phyloP scores from a whole-genome alignment of 257 asterid genomes.

The Rubia yunnanensis region DNA sequence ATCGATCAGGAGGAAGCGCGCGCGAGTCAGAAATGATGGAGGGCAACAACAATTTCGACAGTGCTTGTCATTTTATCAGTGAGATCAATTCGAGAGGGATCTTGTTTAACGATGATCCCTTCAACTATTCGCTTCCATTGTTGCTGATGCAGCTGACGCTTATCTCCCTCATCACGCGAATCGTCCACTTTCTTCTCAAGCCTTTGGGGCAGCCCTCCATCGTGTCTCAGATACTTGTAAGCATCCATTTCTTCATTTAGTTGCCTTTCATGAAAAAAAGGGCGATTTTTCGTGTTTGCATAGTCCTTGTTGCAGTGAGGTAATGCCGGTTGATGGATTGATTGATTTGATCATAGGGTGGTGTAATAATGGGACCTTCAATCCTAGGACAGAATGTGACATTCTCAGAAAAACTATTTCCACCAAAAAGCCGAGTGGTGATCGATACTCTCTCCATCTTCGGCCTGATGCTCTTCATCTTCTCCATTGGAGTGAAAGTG shows the following conservation, averaged over 20 bases:
- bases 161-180: slow-evolving; percentile 42
- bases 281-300: background rate
- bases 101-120: slow-evolving; percentile 27
- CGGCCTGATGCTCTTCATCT: slow-evolving; percentile 53
- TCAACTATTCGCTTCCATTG: slow-evolving; percentile 37
- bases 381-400: slow-evolving; percentile 32
- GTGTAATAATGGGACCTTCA: slow-evolving; percentile 60
- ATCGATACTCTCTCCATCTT: slow-evolving; percentile 51
- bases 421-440: slow-evolving; percentile 35
- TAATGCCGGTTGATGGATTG: slow-evolving; percentile 9
- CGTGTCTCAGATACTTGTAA: slow-evolving; percentile 63
- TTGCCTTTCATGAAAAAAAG: no score
- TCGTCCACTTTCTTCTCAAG: slow-evolving; percentile 38
- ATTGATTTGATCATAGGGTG: slow-evolving; percentile 43
- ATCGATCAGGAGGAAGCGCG: background rate
- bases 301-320: background rate
- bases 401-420: slow-evolving; percentile 30
- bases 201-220: slow-evolving; percentile 56
- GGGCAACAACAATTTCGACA: background rate
- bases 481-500: slow-evolving; percentile 49
- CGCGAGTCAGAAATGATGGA: background rate
- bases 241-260: background rate
- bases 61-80: slow-evolving; percentile 26
- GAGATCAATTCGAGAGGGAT: slow-evolving; percentile 43
- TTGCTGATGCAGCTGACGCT: slow-evolving; percentile 48